phyloP scores from a whole-genome alignment of 768 basidiomycete genomes.

The Lactifluus piperatus region DNA sequence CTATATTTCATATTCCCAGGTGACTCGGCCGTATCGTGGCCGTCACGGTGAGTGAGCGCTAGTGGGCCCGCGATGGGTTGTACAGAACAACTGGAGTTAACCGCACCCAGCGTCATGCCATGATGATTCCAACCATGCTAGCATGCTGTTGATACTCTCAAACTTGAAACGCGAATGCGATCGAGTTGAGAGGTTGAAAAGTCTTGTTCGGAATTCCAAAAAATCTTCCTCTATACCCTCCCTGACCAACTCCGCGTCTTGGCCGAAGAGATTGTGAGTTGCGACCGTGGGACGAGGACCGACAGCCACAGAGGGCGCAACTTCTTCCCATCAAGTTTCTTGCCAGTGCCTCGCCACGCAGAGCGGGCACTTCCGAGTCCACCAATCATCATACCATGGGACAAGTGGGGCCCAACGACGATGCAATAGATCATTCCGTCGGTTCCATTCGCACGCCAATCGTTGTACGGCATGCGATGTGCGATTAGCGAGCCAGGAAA shows the following conservation, averaged over 20 bases:
- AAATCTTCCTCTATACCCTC: neutral
- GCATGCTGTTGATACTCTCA: no score
- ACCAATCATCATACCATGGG: neutral
- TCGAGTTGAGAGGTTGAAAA: no score
- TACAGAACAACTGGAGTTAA: no score
- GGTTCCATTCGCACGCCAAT: neutral
- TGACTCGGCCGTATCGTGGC: no score
- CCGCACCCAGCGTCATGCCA: no score
- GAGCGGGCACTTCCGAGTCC: neutral
- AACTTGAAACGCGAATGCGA: no score
- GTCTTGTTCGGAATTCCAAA: neutral
- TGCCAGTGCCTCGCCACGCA: neutral
- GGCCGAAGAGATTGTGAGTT: neutral
- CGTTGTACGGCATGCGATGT: slow-evolving; percentile 1
- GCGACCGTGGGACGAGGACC: neutral
- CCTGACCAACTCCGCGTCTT: neutral
- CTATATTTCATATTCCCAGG: no score
- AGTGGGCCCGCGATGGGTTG: no score
- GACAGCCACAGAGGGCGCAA: neutral
- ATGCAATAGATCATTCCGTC: neutral
- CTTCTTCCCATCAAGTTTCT: neutral
- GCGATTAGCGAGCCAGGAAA: neutral
- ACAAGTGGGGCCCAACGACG: slow-evolving; percentile 3
- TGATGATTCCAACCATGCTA: no score
- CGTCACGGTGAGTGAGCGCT: no score